phyloP scores from a whole-genome alignment of 2,329 filamentous ascomycete genomes.

The Parascedosporium putredinis region DNA sequence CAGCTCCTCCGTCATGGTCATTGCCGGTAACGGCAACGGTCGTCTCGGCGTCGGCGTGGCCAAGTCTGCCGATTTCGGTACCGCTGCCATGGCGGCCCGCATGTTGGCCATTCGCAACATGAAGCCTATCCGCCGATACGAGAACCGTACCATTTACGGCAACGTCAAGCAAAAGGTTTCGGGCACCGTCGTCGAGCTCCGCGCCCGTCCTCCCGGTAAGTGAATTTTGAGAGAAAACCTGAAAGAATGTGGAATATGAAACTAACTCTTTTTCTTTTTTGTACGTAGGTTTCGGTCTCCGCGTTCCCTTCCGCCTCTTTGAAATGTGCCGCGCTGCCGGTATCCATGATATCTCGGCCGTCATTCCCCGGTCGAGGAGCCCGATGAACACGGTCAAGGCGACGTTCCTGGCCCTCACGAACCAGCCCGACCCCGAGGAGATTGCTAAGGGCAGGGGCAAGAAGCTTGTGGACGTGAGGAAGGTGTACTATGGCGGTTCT shows the following conservation, averaged over 20 bases:
- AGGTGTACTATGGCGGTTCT: constrained; percentile 88
- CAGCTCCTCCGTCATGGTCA: constrained; percentile 62
- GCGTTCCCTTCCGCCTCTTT: constrained; percentile 83
- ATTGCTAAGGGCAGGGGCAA: constrained; percentile 81
- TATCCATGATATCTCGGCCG: constrained; percentile 76
- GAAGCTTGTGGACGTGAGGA: constrained; percentile 92
- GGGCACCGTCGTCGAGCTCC: constrained; percentile 75
- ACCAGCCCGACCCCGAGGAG: constrained; percentile 78
- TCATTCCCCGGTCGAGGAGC: constrained; percentile 77
- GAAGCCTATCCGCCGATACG: constrained; percentile 83
- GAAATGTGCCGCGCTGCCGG: constrained; percentile 85
- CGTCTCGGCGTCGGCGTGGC: constrained; percentile 82
- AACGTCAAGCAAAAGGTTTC: constrained; percentile 75
- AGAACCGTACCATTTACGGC: constrained; percentile 84
- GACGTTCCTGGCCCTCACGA: constrained; percentile 68
- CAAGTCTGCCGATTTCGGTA: constrained; percentile 65
- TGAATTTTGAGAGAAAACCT: too few relatives aligned
- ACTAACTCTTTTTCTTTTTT: constrained; percentile 10
- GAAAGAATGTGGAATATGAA: too few relatives aligned
- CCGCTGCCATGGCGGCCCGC: constrained; percentile 61
- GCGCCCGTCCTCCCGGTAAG: constrained; percentile 77
- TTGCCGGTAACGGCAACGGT: constrained; percentile 81
- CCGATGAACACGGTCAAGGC: constrained; percentile 98
- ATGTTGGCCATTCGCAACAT: constrained; percentile 83
- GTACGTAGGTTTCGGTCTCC: constrained; percentile 77